These are phyloP conservation scores for Anisogramma anomala DNA, from an alignment of 2,329 filamentous ascomycete species.

Conservation along the genomic window DNA sequence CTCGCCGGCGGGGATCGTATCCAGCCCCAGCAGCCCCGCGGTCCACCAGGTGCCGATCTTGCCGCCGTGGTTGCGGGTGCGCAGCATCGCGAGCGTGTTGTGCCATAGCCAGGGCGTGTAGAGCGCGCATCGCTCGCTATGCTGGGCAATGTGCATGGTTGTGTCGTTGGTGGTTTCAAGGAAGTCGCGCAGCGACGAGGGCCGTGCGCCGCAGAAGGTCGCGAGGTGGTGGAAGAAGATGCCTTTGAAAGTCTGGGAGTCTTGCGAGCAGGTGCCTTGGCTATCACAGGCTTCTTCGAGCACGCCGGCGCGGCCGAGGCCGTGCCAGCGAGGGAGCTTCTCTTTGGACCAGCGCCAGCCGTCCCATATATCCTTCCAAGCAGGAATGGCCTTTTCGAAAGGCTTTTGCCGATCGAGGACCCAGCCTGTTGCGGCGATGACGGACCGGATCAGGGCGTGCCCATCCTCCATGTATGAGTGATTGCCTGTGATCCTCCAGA, in stretches of 20 bases:
- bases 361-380: slow-evolving; percentile 12
- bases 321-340: slow-evolving; percentile 49
- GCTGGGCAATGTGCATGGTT: slow-evolving; percentile 11
- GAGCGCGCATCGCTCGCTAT: slow-evolving; percentile 1
- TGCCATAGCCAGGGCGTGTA: slow-evolving; percentile 13
- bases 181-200: slow-evolving; percentile 24
- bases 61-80: slow-evolving; percentile 7
- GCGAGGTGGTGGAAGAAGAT: slow-evolving; percentile 88
- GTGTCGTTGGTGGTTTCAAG: slow-evolving; percentile 14
- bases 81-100: slow-evolving; percentile 12
- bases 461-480: slow-evolving; percentile 63
- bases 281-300: slow-evolving; percentile 79
- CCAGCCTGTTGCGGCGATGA: slow-evolving; percentile 73
- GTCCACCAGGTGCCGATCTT: slow-evolving; percentile 18
- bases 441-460: slow-evolving; percentile 61
- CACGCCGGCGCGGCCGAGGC: slow-evolving; percentile 67
- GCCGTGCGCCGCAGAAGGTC: slow-evolving; percentile 60
- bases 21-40: slow-evolving; percentile 8
- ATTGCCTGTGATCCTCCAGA: slow-evolving; percentile 71
- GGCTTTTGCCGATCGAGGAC: slow-evolving; percentile 32
- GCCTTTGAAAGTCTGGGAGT: slow-evolving; percentile 84
- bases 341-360: slow-evolving; percentile 22
- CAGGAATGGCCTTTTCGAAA: slow-evolving; percentile 25
- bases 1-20: slow-evolving; percentile 6
- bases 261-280: slow-evolving; percentile 61